Evolutionary conservation across 108 stramenopile genomes (phyloP).

Genomic region (Cyclostephanos tholiformis): DNA sequence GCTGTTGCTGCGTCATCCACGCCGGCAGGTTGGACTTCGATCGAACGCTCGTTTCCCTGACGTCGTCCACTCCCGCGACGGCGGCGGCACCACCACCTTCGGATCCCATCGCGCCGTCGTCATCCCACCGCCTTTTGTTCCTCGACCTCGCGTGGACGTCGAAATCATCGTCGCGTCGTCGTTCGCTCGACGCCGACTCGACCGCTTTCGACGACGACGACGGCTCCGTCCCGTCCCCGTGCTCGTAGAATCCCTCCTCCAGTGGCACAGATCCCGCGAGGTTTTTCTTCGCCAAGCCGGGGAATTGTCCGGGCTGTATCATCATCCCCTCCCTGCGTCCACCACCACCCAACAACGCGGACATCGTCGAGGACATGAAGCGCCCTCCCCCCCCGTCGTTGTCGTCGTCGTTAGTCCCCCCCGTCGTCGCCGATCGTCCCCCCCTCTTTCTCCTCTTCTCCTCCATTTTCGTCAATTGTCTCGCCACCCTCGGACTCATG

Average conservation of each 20-base stretch:
- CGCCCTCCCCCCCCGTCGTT: slow-evolving; percentile 9
- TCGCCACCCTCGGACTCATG: slow-evolving; percentile 70
- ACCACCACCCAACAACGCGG: too few relatives aligned
- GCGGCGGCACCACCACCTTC: background rate
- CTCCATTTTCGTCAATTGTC: slow-evolving; percentile 50
- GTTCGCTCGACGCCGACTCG: slow-evolving; percentile 10
- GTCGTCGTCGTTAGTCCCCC: slow-evolving; percentile 13
- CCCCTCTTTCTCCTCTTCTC: slow-evolving; percentile 44
- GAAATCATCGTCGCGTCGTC: slow-evolving; percentile 13
- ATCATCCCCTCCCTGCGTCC: slow-evolving; percentile 44
- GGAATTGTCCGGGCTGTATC: too few relatives aligned
- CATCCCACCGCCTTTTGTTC: slow-evolving; percentile 41
- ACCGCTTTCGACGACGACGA: background rate
- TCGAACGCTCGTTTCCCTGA: slow-evolving; percentile 52
- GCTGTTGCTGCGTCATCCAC: slow-evolving; percentile 79
- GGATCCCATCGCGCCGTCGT: slow-evolving; percentile 14
- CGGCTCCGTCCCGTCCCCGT: slow-evolving; percentile 16
- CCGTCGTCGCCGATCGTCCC: slow-evolving; percentile 9
- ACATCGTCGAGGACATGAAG: slow-evolving; percentile 47
- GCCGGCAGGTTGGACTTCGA: slow-evolving; percentile 81
- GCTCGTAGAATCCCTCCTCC: slow-evolving; percentile 87
- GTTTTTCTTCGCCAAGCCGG: slow-evolving; percentile 87
- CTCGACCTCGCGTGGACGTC: slow-evolving; percentile 40
- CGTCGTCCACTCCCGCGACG: slow-evolving; percentile 1
- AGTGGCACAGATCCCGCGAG: slow-evolving; percentile 67